Percentiles rank a stretch among this genome's conserved stretches.
Evolutionary conservation across 208 protist species (phyloP).

Genomic region (Tetramitus jugosus): DNA sequence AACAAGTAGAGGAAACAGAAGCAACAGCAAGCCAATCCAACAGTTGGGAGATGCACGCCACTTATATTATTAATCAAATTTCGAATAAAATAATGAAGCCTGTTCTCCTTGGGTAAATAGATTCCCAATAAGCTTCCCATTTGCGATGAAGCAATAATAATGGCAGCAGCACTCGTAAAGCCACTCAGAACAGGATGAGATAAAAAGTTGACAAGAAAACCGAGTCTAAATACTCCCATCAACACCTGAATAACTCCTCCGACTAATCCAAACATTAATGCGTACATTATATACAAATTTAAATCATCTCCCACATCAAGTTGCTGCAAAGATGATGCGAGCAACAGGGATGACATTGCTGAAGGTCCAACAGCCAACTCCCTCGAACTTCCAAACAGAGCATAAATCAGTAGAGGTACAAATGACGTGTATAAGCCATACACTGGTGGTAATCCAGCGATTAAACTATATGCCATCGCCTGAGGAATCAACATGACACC

Average conservation of each 20-base stretch:
- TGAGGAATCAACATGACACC: slow-evolving; percentile 51
- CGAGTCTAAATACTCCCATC: slow-evolving; percentile 29
- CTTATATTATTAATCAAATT: not conserved
- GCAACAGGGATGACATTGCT: slow-evolving; percentile 42
- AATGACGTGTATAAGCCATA: slow-evolving; percentile 48
- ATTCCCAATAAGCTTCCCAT: slow-evolving; percentile 45
- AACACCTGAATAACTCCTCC: slow-evolving; percentile 35
- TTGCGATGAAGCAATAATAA: slow-evolving; percentile 44
- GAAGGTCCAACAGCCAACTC: slow-evolving; percentile 45
- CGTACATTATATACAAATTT: slow-evolving; percentile 4
- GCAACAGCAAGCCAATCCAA: not conserved
- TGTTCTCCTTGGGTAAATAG: not conserved
- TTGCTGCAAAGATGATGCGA: not conserved
- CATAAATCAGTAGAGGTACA: slow-evolving; percentile 43
- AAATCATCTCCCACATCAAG: not conserved
- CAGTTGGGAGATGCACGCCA: not conserved
- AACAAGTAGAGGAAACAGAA: not conserved
- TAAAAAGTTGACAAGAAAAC: slow-evolving; percentile 22
- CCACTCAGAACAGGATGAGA: slow-evolving; percentile 29
- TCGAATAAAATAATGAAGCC: not conserved
- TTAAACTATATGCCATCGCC: slow-evolving; percentile 45
- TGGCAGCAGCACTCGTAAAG: slow-evolving; percentile 41
- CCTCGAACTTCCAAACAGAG: slow-evolving; percentile 40
- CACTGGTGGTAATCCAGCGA: slow-evolving; percentile 47
- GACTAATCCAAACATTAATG: slow-evolving; percentile 21